Conservation (phyloP, 1,284 basidiomycete species). For the Flammula alnicola region DNA sequence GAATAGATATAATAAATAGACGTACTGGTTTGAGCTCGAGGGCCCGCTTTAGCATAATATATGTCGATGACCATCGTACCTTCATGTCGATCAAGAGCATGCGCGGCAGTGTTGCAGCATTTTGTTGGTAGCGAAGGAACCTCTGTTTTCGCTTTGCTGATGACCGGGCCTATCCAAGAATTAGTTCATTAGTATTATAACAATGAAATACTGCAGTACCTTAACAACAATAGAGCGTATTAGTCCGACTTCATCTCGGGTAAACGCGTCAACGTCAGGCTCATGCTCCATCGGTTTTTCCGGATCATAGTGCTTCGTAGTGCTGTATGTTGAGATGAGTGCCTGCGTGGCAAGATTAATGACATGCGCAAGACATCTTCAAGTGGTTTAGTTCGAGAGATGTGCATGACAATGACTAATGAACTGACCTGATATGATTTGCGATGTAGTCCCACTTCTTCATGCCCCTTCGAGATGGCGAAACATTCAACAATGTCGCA, state of each 20-base stretch:
- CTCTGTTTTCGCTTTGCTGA: conserved; percentile 33
- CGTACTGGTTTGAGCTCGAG: conserved; percentile 25
- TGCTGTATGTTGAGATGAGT: conserved; percentile 33
- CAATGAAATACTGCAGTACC: not conserved
- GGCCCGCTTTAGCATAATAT: conserved; percentile 39
- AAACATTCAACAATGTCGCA: conserved; percentile 5
- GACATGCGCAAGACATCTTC: conserved; percentile 42
- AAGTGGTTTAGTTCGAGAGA: not conserved
- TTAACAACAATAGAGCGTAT: conserved; percentile 23
- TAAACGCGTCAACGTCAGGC: conserved; percentile 8
- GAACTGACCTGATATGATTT: conserved; percentile 6
- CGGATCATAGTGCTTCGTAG: conserved; percentile 32
- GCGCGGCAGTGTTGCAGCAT: conserved; percentile 16
- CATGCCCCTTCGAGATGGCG: not conserved
- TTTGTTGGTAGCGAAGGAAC: conserved; percentile 31
- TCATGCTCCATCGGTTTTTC: conserved; percentile 19
- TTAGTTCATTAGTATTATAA: not conserved
- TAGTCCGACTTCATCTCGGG: conserved; percentile 21
- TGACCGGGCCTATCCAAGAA: conserved; percentile 1
- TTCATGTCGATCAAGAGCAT: conserved; percentile 43
- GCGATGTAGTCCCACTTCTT: not conserved
- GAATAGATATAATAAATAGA: not conserved
- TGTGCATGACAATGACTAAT: not conserved
- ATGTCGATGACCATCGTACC: conserved; percentile 47
- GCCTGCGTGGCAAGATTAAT: conserved; percentile 43